These are phyloP conservation scores for Kwoniella heveanensis DNA, from an alignment of 768 basidiomycete species.

Conservation along the genomic window DNA sequence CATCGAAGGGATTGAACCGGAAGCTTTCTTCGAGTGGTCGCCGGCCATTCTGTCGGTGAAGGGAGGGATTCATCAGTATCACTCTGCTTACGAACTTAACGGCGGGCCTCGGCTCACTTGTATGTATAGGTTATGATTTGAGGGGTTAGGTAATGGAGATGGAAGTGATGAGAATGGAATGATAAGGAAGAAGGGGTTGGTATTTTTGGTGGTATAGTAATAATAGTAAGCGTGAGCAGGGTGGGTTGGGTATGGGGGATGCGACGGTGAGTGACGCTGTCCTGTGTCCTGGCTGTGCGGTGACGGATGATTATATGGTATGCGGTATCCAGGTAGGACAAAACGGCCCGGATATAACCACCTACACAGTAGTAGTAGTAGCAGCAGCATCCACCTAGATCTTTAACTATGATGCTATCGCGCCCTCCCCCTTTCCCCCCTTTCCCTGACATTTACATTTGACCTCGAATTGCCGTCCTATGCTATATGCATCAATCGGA, in stretches of 20 bases:
- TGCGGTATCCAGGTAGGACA: too few relatives aligned
- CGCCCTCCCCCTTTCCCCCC: background rate
- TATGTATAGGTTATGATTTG: slow-evolving; percentile 4
- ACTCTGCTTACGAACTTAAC: background rate
- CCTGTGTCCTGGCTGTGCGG: background rate
- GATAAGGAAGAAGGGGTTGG: background rate
- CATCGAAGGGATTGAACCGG: slow-evolving; percentile 77
- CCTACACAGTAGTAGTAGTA: too few relatives aligned
- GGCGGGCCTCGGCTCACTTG: slow-evolving; percentile 2
- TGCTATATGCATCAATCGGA: background rate
- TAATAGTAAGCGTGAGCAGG: background rate
- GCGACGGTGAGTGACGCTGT: background rate
- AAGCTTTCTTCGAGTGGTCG: slow-evolving; percentile 9
- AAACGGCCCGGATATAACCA: slow-evolving; percentile 2
- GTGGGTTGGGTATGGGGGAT: background rate
- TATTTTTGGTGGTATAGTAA: background rate
- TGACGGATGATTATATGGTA: background rate
- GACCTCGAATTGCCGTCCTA: background rate
- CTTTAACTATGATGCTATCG: background rate
- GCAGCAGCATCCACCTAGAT: background rate
- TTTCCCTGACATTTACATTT: background rate
- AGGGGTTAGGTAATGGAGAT: background rate
- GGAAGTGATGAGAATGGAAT: background rate
- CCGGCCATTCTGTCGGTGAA: slow-evolving; percentile 2
- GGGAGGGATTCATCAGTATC: background rate